Conservation (phyloP, 495 filamentous ascomycete genomes). For the Penicillium daleae region DNA sequence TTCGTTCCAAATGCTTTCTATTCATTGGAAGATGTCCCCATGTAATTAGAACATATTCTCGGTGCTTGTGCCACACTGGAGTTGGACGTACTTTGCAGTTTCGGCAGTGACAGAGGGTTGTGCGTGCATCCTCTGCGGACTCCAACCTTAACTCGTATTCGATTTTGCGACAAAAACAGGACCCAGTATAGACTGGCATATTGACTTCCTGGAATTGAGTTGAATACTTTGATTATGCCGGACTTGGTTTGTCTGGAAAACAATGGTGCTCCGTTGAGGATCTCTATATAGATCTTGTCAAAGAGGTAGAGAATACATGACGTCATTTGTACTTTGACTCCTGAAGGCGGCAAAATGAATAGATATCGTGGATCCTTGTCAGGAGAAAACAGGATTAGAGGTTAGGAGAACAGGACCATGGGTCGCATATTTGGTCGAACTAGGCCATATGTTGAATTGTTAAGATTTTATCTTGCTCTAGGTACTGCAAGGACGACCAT, state of each 20-base stretch:
- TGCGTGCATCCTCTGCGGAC: slow-evolving; percentile 60
- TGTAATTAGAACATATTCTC: too few relatives aligned
- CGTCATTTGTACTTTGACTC: neutral
- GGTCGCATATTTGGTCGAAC: too few relatives aligned
- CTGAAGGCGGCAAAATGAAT: neutral
- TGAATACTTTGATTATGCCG: neutral
- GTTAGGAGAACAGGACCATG: too few relatives aligned
- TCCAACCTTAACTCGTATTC: slow-evolving; percentile 49
- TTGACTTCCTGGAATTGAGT: neutral
- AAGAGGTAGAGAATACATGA: neutral
- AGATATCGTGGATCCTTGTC: neutral
- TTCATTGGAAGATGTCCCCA: too few relatives aligned
- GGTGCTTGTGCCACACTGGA: too few relatives aligned
- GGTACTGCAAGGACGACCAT: neutral
- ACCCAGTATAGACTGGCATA: slow-evolving; percentile 46
- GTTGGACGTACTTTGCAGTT: slow-evolving; percentile 57
- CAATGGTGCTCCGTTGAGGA: neutral
- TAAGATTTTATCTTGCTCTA: neutral
- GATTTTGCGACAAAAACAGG: slow-evolving; percentile 54
- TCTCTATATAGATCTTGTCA: slow-evolving; percentile 3
- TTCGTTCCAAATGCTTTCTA: slow-evolving; percentile 65
- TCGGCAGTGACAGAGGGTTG: slow-evolving; percentile 66
- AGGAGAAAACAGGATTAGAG: neutral
- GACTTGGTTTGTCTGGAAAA: neutral
- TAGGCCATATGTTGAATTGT: too few relatives aligned